Evolutionary conservation across 2,329 filamentous ascomycete genomes (phyloP), one percentile per base, ranked within the genome.

Genomic region (Leptographium radiaticola): DNA sequence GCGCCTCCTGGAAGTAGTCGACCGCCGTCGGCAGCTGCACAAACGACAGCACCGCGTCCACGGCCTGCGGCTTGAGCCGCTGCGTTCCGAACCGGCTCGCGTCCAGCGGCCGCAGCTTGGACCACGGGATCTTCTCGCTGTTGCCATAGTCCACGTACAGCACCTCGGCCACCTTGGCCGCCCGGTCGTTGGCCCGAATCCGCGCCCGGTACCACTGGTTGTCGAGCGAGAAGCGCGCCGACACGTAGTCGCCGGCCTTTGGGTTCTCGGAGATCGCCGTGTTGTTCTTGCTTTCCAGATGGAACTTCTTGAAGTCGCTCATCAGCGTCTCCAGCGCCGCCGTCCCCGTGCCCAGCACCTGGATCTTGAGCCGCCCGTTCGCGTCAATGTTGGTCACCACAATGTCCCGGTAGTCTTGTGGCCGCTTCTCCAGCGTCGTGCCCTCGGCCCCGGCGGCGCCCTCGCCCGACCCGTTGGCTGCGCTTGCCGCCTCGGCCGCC

Each of bases 61-160:
- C 71, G 4, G 93, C 93, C 72, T 97, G 93, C 0, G 87, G 74
- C 70, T 87, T 90, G 56, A 98, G 81, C 69, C 86, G 90, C 67
- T 89, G 81, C 6, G 80, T 73, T 44, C 81, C 80, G 74, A 97
- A 98, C 62, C 90, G 84, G 16, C 80, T 70, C 65, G 88, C 82
- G 51, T 83, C 79, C 49, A 98, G 79, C n/a, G 89, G 76, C 33
- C 93, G 86, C 45, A 98, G 81, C 60, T 80, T 78, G 30, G 82
- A 79, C 89, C 91, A 98, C 0, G 90, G 80, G 55, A 95, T 76
- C 65, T 83, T 85, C 70, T 98, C 93, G 53, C 81, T 85, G 76
- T 98, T 98, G 62, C 93, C 93, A 69, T 94, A 98, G 73, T 98
- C 93, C 58, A 98, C 81, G 70, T 95, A 98, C 47, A 94, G 73